Base-by-base conservation (phyloP, 1,139 yeast species). In the Zygotorulaspora mrakii region DNA sequence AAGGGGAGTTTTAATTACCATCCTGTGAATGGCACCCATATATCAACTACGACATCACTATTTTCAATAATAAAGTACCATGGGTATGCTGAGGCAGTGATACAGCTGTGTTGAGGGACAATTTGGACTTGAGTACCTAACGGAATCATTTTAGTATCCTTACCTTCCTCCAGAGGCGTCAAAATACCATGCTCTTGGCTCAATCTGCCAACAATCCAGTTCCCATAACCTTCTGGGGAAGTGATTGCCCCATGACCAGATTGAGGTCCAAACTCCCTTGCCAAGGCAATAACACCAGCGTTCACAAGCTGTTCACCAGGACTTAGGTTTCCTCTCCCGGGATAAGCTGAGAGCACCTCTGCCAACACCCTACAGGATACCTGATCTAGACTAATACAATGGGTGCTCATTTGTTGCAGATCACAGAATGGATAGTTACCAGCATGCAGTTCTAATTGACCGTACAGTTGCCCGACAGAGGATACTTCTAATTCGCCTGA, bases 381-480 rank as follows among this genome's bases (percentile, higher is more conserved):
- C 37, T 70, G 65, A 1, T 66, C 65, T 21, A 58, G 55, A 1
- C 55, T 42, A 20, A 79, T 68, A 48, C 82, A 74, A 0, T 75
- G 74, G 0, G 89, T 81, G n/a, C 84, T 73, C 22, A 77, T 70
- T 56, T 82, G 89, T 54, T 82, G 91, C 43, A 81, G 64, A 55
- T 82, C 89, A 53, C 82, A 76, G 52, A 78, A 76, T 2, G 79
- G 72, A 54, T 79, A 82, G 55, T 81, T 81, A n/a, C 91, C 89
- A 6, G 88, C 88, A 57, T 82, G 91, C 17, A 82, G 59, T 50
- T 82, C 89, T 37, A 82, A 62, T 2, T 59, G 58, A 5, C 79
- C 82, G 21, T 58, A 52, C 22, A 75, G 53, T 10, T 53, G 40
- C 4, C 52, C 59, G 21, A 34, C 0, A 9, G 37, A 34, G 43